Base-by-base conservation (phyloP, 768 basidiomycete genomes). In the Candolleomyces efflorescens region DNA sequence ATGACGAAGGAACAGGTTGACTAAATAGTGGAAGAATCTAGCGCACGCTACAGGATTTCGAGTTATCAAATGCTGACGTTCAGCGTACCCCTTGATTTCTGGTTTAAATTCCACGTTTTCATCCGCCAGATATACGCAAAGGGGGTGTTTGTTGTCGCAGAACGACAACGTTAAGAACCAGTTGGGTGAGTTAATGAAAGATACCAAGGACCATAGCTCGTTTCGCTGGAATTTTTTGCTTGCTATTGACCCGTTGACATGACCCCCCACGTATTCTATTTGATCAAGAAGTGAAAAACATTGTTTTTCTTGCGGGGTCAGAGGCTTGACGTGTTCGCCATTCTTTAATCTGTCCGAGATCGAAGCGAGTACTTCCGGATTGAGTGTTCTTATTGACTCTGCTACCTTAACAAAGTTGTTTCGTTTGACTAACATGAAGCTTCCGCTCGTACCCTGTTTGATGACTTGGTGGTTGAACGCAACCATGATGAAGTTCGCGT, bases 381-480 rank as follows among this genome's bases (percentile, higher is more conserved):
- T 27, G 27, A 27, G 3, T 27, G 27, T 4, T 9, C 27, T 52
- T 68, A 58, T 1, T 64, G 9, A 24, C 37, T 48, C 18, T 53
- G 20, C n/a, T 68, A 13, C 17, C 63, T 36, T 6, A 62, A 3
- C 1, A 60, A 41, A 13, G 67, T 27, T 27, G 9, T 63, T 18
- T 61, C 13, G 12, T 63, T 11, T 41, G 68, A 66, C 17, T 60
- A 54, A n/a, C 56, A 39, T n/a, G 47, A 54, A 20, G 67, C 55
- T 0, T 62, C 41, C 1, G 65, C 17, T 5, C 60, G 65, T 5
- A 51, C 57, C 0, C 64, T 50, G 10, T 58, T 67, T 68, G 1
- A 74, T 64, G 58, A 71, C 72, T 46, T 66, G 61, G 44, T 71
- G 69, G 51, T 68, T 76, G 58, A 70, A 73, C 2, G 58, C 68